Base-by-base conservation (phyloP, 1,284 basidiomycete species). In the Apiotrichum sp. region DNA sequence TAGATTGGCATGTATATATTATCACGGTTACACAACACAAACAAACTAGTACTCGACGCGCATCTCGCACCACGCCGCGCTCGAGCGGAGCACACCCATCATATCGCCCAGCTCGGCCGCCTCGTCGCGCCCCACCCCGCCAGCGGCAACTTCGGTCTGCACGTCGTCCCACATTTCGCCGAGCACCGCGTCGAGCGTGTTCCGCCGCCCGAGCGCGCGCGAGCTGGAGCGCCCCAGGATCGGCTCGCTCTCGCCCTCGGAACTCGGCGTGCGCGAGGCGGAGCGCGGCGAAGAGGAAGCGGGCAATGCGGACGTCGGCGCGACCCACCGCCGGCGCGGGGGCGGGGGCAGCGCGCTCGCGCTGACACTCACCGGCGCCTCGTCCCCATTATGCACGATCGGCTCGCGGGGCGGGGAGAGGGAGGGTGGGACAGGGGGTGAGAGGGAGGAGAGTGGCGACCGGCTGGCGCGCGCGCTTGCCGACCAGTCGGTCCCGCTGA, bases 101-200 rank as follows among this genome's bases (percentile, higher is more conserved):
- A 71, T 40, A 41, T 63, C 63, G 13, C 58, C 56, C 16, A 71
- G 54, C 11, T 41, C 47, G 8, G 55, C 59, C 1, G 57, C 60
- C 43, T 68, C 65, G 10, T 55, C 56, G 2, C 32, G n/a, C 1
- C 44, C 47, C 38, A 68, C 36, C n/a, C 45, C 50, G 1, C 68
- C 67, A 2, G 40, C 29, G 39, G 46, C 44, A 9, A 59, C 44
- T 38, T 69, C 70, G 22, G 32, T 14, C 51, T 67, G 64, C 7
- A 70, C 59, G 49, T 56, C 55, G 32, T 55, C 57, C 67, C 70
- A 68, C 59, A 72, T 58, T 49, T 72, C 69, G 14, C 52, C 47
- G n/a, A 70, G 49, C n/a, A 68, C 58, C 22, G 56, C 59, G 55
- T 72, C 69, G 33, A 72, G 55, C 35, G 61, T 67, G 49, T 70